Percentiles rank a stretch among this genome's conserved stretches.
Evolutionary conservation across 1,284 basidiomycete species (phyloP).

Genomic region (Apiotrichum akiyoshidainum): DNA sequence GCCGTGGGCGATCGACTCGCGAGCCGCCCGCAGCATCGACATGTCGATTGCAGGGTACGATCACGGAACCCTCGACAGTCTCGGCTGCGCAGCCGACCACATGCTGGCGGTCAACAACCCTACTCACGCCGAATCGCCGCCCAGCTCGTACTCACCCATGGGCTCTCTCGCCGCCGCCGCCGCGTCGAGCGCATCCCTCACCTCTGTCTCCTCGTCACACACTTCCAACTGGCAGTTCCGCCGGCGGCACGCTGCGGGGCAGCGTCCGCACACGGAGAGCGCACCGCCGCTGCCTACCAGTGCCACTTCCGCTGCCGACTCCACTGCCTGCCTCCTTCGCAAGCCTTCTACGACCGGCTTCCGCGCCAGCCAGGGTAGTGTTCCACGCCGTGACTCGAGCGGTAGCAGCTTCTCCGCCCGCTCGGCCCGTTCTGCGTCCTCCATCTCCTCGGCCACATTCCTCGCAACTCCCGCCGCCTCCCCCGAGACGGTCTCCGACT

Average conservation of each 20-base stretch:
- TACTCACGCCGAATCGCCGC: no score
- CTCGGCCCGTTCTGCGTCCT: slow-evolving; percentile 1
- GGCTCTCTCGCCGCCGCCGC: background rate
- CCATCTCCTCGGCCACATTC: background rate
- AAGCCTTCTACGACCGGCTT: no score
- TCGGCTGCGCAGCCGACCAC: slow-evolving; percentile 1
- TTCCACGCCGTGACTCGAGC: background rate
- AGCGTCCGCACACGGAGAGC: background rate
- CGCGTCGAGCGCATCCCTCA: background rate
- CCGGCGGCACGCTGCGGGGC: background rate
- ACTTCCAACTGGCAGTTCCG: background rate
- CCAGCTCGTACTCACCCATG: background rate
- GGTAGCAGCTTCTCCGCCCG: background rate
- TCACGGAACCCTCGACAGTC: background rate
- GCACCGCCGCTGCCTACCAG: no score
- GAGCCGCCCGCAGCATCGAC: background rate
- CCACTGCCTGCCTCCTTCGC: no score
- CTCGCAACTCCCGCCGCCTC: background rate
- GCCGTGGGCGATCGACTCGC: background rate
- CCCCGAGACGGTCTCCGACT: background rate
- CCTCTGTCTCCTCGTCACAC: background rate
- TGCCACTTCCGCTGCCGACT: no score
- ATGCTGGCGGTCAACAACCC: background rate
- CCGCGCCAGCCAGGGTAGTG: no score
- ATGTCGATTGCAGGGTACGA: background rate